Conservation (phyloP, 1,284 basidiomycete species). For the Ceratobasidium papillatum region DNA sequence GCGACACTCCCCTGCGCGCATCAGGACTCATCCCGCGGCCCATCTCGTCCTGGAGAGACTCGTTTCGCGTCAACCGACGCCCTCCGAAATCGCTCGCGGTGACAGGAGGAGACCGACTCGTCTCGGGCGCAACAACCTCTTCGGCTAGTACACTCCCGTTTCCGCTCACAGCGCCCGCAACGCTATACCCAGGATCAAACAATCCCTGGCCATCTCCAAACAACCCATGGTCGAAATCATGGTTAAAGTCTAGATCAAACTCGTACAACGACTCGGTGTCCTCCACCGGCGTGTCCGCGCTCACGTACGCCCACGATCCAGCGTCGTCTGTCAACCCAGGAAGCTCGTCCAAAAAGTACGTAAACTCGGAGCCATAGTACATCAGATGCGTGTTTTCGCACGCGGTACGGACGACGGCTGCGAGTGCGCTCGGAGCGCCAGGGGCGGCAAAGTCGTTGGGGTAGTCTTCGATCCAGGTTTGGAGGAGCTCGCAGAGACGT, state of each 20-base stretch:
- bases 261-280: constrained; percentile 55
- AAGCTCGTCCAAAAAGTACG: constrained; percentile 39
- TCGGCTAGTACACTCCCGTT: neutral
- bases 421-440: constrained; percentile 73
- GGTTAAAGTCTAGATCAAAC: constrained; percentile 28
- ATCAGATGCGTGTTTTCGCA: constrained; percentile 75
- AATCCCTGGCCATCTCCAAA: neutral
- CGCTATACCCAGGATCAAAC: constrained; percentile 28
- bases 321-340: constrained; percentile 70
- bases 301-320: constrained; percentile 71
- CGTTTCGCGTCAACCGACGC: constrained; percentile 15
- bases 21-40: constrained; percentile 38
- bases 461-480: constrained; percentile 76
- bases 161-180: neutral
- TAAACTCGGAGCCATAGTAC: constrained; percentile 71
- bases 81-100: neutral
- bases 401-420: constrained; percentile 72
- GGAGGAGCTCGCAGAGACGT: constrained; percentile 67
- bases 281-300: constrained; percentile 59
- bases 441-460: constrained; percentile 78
- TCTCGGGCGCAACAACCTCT: neutral
- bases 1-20: constrained; percentile 53
- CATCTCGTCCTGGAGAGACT: constrained; percentile 6
- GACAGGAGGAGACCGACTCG: constrained; percentile 16
- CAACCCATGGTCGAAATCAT: constrained; percentile 17